Evolutionary conservation across 257 asterid genomes (phyloP), one percentile per base, ranked within the genome.

Genomic region (Eucommia ulmoides): DNA sequence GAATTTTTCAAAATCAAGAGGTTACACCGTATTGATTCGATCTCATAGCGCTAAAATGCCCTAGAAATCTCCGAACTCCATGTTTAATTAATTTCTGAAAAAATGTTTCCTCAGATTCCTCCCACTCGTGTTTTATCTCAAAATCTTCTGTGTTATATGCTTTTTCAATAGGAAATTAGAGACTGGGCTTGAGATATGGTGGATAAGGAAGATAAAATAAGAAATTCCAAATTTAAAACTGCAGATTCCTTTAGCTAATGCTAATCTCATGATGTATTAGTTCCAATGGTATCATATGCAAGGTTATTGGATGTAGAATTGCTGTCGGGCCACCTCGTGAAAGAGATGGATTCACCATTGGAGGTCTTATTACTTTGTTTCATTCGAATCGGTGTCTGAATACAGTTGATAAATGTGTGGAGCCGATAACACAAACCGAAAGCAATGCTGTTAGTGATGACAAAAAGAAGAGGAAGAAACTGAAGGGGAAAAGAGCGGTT

Each of bases 401-500:
- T 35, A 67, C 65, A 41, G 16, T 20, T 61, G 79, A 53, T 1
- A 53, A 74, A 22, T 60, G 33, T 50, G 73, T 45, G 59, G 82
- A 65, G 59, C 74, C 29, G 24, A 70, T 41, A 56, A 79, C 63
- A 59, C 72, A 25, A 25, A 42, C 49, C 51, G 85, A 52, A 7
- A 51, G 46, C 20, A 22, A 18, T 58, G 54, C 11, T 21, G 72
- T 53, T 50, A 33, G 11, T 45, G 72, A 25, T 60, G 58, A 46
- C 24, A 64, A 33, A 41, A 69, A 65, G 61, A 80, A 75, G 61
- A 78, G 94, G 83, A 83, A 76, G 79, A 89, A 86, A 65, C 68
- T 74, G 55, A 89, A 89, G 67, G 98, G 98, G 19, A 82, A 82
- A 68, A 73, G 96, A 72, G 92, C 80, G 20, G 93, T 91, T 19